These are phyloP conservation scores for Rhizopogon vulgaris DNA, from an alignment of 768 basidiomycete genomes.

Conservation along the genomic window DNA sequence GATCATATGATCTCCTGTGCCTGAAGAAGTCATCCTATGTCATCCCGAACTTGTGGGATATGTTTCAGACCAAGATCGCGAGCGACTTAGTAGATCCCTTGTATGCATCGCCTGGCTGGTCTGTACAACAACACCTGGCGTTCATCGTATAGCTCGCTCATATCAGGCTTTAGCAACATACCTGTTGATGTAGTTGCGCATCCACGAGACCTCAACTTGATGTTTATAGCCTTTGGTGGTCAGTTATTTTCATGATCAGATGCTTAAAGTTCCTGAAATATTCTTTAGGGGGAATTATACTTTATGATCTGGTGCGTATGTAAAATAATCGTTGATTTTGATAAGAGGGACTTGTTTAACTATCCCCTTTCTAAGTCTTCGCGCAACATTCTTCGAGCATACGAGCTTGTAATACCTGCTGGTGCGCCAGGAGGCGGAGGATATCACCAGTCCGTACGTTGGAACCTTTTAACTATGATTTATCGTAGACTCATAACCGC, in stretches of 20 bases:
- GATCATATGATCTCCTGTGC: conserved; percentile 72
- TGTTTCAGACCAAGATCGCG: conserved; percentile 31
- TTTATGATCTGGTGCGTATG: conserved; percentile 47
- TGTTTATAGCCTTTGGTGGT: conserved; percentile 78
- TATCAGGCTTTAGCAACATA: conserved; percentile 31
- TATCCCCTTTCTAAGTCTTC: conserved; percentile 30
- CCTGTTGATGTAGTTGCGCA: conserved; percentile 61
- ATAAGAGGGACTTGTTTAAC: background rate
- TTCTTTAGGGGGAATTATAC: conserved; percentile 49
- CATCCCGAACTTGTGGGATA: conserved; percentile 70
- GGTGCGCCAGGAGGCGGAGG: conserved; percentile 78
- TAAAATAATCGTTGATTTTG: background rate
- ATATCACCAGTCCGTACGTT: conserved; percentile 44
- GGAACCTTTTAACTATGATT: background rate
- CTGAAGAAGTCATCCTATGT: conserved; percentile 58
- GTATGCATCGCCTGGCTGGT: background rate
- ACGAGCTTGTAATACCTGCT: conserved; percentile 66
- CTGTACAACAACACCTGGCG: background rate
- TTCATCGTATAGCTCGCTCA: background rate
- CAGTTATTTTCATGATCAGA: conserved; percentile 9
- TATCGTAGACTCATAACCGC: background rate
- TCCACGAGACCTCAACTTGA: conserved; percentile 64
- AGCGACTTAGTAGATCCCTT: background rate
- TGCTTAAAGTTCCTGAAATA: conserved; percentile 1
- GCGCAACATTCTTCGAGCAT: conserved; percentile 50